A percentile compares a stretch with the other conserved stretches of the same genome.
phyloP scores from a whole-genome alignment of 1,284 basidiomycete genomes.

The Vanrija pseudolonga region DNA sequence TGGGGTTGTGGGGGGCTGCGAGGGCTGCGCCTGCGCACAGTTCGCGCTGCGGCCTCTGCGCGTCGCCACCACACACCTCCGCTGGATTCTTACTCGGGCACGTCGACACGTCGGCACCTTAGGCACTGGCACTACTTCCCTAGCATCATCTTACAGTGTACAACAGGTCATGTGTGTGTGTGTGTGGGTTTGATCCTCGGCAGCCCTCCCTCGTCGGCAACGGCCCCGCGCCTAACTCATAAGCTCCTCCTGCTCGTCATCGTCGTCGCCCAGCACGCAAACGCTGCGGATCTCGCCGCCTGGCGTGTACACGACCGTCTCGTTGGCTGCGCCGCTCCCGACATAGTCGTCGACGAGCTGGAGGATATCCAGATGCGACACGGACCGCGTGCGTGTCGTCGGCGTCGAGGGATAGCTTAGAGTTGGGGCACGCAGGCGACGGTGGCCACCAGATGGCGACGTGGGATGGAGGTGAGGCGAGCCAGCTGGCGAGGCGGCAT shows the following conservation, averaged over 20 bases:
- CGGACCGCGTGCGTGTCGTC: conserved; percentile 34
- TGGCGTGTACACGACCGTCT: conserved; percentile 45
- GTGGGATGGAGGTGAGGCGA: conserved; percentile 16
- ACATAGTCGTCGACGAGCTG: conserved; percentile 45
- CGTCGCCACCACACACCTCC: too few species aligned
- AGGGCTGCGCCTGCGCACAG: too few species aligned
- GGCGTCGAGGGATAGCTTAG: conserved; percentile 26
- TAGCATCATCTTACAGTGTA: too few species aligned
- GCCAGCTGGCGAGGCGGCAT: conserved; percentile 22
- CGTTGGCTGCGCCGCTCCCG: conserved; percentile 45
- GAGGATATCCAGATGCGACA: conserved; percentile 44
- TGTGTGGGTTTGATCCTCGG: too few species aligned
- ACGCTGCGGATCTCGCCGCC: conserved; percentile 39
- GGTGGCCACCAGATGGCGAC: conserved; percentile 32
- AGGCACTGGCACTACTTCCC: too few species aligned
- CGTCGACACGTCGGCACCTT: too few species aligned
- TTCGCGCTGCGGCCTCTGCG: too few species aligned
- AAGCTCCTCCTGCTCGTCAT: conserved; percentile 12
- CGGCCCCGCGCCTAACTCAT: not conserved
- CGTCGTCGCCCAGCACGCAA: conserved; percentile 37
- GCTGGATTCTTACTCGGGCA: too few species aligned
- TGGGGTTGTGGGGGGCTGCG: too few species aligned
- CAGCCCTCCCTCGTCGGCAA: too few species aligned
- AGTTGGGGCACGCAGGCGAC: conserved; percentile 30
- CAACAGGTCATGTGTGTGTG: too few species aligned